These are phyloP conservation scores for Amanita pallidorosea DNA, from an alignment of 768 basidiomycete species.

Conservation along the genomic window DNA sequence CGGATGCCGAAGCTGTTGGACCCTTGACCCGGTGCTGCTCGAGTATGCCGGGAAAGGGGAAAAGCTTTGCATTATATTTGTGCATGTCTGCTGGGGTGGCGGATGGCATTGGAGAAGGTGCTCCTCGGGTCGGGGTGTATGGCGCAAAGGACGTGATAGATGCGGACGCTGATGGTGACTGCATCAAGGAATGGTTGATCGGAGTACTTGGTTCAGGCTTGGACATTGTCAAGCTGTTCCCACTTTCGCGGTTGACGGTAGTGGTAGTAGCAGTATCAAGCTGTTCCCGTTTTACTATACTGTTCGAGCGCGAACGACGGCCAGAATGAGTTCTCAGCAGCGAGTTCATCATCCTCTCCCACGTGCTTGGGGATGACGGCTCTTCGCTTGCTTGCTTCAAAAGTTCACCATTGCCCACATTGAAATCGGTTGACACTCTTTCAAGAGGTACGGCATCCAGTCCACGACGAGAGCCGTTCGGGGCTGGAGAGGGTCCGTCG, in stretches of 20 bases:
- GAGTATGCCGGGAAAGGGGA: slow-evolving; percentile 82
- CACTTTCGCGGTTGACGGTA: slow-evolving; percentile 66
- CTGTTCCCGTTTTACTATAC: slow-evolving; percentile 54
- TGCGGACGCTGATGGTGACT: slow-evolving; percentile 56
- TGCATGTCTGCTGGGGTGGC: slow-evolving; percentile 59
- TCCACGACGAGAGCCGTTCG: slow-evolving; percentile 50
- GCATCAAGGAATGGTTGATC: slow-evolving; percentile 38
- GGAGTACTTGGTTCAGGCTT: slow-evolving; percentile 32
- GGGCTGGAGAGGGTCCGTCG: slow-evolving; percentile 31
- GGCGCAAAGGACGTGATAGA: slow-evolving; percentile 58
- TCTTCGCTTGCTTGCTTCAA: slow-evolving; percentile 51
- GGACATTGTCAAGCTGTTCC: slow-evolving; percentile 53
- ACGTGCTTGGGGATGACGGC: slow-evolving; percentile 41
- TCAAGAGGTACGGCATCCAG: slow-evolving; percentile 47
- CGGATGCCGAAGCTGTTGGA: slow-evolving; percentile 31
- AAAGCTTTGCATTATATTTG: slow-evolving; percentile 74
- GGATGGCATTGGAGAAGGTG: slow-evolving; percentile 70
- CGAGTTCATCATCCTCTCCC: slow-evolving; percentile 65
- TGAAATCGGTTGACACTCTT: slow-evolving; percentile 40
- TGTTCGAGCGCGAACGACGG: slow-evolving; percentile 72
- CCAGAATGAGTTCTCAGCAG: slow-evolving; percentile 57
- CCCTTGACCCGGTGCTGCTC: slow-evolving; percentile 58
- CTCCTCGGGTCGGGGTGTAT: slow-evolving; percentile 41
- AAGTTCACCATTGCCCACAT: slow-evolving; percentile 33
- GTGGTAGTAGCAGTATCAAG: no score